Conservation (phyloP, 2,329 filamentous ascomycete genomes). For the Zasmidium angulare region DNA sequence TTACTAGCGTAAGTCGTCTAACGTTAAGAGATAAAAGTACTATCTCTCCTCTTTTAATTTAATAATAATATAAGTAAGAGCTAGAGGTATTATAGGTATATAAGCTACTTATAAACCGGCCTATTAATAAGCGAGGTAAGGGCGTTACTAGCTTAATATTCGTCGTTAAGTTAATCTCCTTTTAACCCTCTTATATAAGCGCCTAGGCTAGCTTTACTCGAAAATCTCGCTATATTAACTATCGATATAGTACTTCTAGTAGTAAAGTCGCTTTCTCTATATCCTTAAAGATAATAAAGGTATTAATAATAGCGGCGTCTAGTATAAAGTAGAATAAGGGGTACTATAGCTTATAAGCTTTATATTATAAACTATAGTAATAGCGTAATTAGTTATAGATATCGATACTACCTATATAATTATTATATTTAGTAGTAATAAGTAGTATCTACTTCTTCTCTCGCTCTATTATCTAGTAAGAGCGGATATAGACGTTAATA, state of each 20-base stretch:
- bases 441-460: background rate
- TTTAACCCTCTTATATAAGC: conserved; percentile 8
- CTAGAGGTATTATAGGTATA: conserved; percentile 1
- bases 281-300: conserved; percentile 9
- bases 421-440: background rate
- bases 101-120: conserved; percentile 11
- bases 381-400: conserved; percentile 1
- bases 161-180: conserved; percentile 1
- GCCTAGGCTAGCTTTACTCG: conserved; percentile 18
- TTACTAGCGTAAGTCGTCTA: background rate
- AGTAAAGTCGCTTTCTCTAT: conserved; percentile 22
- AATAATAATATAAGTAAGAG: background rate
- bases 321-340: conserved; percentile 10
- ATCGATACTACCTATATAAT: background rate
- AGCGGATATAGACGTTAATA: background rate
- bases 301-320: conserved; percentile 8
- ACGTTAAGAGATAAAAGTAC: background rate
- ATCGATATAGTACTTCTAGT: conserved; percentile 17
- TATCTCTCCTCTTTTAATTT: background rate
- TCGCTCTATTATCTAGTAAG: background rate
- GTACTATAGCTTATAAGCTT: conserved; percentile 8
- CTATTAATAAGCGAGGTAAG: conserved; percentile 6
- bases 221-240: conserved; percentile 28
- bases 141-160: conserved; percentile 1
- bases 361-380: background rate